phyloP scores from a whole-genome alignment of 805 yeast genomes.

The Lachancea lanzarotensis region DNA sequence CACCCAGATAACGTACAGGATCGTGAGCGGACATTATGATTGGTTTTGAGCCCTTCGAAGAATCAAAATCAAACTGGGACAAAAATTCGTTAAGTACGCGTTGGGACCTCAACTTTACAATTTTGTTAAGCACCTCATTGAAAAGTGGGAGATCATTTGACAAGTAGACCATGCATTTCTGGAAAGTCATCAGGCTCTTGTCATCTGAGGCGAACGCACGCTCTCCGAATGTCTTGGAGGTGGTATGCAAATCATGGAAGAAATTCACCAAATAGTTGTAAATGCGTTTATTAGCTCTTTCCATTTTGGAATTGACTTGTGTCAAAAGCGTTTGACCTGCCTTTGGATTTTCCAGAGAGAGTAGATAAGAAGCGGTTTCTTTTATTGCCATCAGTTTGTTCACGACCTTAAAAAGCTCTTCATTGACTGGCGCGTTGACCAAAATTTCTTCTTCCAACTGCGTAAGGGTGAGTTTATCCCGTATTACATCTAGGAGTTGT shows the following conservation, averaged over 20 bases:
- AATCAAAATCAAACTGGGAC: slow-evolving; percentile 40
- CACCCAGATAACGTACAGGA: slow-evolving; percentile 77
- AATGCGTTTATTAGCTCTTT: slow-evolving; percentile 49
- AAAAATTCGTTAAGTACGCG: slow-evolving; percentile 60
- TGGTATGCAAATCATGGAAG: slow-evolving; percentile 26
- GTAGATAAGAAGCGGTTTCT: slow-evolving; percentile 59
- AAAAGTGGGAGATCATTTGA: slow-evolving; percentile 44
- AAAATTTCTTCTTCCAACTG: slow-evolving; percentile 66
- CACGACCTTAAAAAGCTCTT: slow-evolving; percentile 55
- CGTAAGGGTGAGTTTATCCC: slow-evolving; percentile 56
- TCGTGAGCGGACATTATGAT: slow-evolving; percentile 67
- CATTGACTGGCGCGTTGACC: slow-evolving; percentile 34
- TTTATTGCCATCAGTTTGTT: slow-evolving; percentile 58
- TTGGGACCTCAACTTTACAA: slow-evolving; percentile 66
- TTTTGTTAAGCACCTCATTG: slow-evolving; percentile 51
- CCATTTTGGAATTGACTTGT: slow-evolving; percentile 46
- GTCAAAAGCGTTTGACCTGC: slow-evolving; percentile 62
- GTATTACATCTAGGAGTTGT: slow-evolving; percentile 45
- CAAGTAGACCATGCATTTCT: slow-evolving; percentile 31
- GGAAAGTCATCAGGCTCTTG: slow-evolving; percentile 22
- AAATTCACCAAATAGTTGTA: slow-evolving; percentile 36
- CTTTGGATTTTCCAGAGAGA: slow-evolving; percentile 61
- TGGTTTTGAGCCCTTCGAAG: slow-evolving; percentile 36
- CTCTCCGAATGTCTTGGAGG: slow-evolving; percentile 14
- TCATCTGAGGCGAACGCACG: slow-evolving; percentile 12